Percentiles rank a stretch among this genome's conserved stretches.
Evolutionary conservation across 176 grass and related monocot species (phyloP).

Genomic region (Rhynchospora pubera): DNA sequence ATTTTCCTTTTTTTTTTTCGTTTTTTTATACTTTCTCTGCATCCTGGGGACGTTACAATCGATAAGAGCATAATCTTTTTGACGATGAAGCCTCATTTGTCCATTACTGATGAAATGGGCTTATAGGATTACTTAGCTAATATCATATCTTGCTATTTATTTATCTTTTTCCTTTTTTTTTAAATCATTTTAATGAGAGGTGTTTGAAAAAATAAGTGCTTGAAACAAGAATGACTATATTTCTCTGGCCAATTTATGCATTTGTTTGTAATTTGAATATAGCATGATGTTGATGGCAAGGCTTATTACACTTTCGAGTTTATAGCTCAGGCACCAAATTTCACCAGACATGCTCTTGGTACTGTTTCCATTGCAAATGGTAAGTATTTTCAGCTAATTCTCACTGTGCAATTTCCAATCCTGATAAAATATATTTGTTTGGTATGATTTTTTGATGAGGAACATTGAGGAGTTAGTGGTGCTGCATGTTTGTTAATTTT

Average conservation of each 20-base stretch:
- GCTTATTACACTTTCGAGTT: slow-evolving; percentile 97
- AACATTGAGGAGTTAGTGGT: not conserved
- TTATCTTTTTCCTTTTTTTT: not conserved
- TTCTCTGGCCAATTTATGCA: not conserved
- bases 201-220: not conserved
- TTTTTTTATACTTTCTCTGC: not conserved
- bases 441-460: not conserved
- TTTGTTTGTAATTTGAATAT: slow-evolving; percentile 2
- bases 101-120: not conserved
- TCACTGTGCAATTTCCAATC: not conserved
- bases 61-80: not conserved
- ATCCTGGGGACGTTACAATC: not conserved
- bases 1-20: not conserved
- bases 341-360: slow-evolving; percentile 79
- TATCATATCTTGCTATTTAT: not conserved
- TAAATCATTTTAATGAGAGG: not conserved
- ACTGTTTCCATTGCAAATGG: slow-evolving; percentile 76
- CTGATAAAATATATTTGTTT: not conserved
- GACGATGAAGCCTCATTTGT: not conserved
- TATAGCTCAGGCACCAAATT: slow-evolving; percentile 80
- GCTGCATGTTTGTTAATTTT: not conserved
- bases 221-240: not conserved
- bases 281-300: slow-evolving; percentile 77
- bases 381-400: slow-evolving; percentile 16
- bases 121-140: not conserved